phyloP scores from a whole-genome alignment of 106 monocot genomes.

The Agapanthus africanus region DNA sequence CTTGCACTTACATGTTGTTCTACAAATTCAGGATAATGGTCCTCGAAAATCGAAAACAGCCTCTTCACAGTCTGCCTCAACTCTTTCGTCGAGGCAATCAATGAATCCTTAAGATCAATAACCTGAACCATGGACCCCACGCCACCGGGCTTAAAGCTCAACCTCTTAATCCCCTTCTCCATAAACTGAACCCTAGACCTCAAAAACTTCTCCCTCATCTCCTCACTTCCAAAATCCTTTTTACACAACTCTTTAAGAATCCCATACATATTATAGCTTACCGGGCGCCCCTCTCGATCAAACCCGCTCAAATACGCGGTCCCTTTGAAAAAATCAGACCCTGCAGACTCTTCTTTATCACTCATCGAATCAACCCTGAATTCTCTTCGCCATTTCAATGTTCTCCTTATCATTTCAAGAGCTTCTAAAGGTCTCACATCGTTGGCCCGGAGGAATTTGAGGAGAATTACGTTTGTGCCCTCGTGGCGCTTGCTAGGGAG shows the following conservation, averaged over 20 bases:
- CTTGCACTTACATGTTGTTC: slow-evolving; percentile 26
- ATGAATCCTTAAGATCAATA: slow-evolving; percentile 37
- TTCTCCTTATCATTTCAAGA: slow-evolving; percentile 44
- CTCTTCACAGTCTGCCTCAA: slow-evolving; percentile 14
- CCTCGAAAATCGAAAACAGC: slow-evolving; percentile 31
- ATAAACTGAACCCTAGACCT: slow-evolving; percentile 65
- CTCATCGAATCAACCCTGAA: slow-evolving; percentile 31
- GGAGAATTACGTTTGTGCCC: slow-evolving; percentile 42
- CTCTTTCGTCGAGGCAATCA: slow-evolving; percentile 28
- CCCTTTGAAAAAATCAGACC: slow-evolving; percentile 16
- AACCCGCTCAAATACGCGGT: slow-evolving; percentile 45
- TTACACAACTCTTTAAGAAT: slow-evolving; percentile 37
- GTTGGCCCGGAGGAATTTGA: slow-evolving; percentile 58
- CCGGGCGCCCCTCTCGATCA: slow-evolving; percentile 53
- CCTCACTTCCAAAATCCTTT: slow-evolving; percentile 38
- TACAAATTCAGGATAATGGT: slow-evolving; percentile 50
- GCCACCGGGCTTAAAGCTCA: slow-evolving; percentile 42
- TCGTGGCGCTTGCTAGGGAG: slow-evolving; percentile 25
- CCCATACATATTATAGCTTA: slow-evolving; percentile 52
- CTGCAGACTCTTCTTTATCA: slow-evolving; percentile 26
- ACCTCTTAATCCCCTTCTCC: slow-evolving; percentile 49
- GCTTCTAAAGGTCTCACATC: slow-evolving; percentile 47
- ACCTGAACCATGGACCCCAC: slow-evolving; percentile 26
- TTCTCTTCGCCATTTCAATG: slow-evolving; percentile 47
- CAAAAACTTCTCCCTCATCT: slow-evolving; percentile 49